Base-by-base conservation (phyloP, 2,329 filamentous ascomycete genomes). In the Pestalotiopsis sp. region DNA sequence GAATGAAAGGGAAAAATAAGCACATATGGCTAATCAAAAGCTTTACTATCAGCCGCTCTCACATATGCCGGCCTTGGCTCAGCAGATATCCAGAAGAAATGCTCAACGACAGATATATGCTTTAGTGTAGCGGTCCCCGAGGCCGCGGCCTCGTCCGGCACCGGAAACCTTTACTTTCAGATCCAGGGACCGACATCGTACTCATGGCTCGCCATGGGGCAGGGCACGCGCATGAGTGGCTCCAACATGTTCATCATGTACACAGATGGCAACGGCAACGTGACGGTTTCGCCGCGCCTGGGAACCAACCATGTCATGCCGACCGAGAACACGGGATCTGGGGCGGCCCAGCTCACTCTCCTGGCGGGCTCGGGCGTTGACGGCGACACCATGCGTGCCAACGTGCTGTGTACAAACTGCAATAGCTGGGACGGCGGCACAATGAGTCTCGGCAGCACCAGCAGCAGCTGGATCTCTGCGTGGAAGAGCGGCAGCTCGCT, bases 201-300 rank as follows among this genome's bases (percentile, higher is more conserved):
- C 74, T 72, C 76, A 68, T 91, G 89, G 89, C 82, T 89, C 17
- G 85, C 81, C 9, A 79, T 91, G 20, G 89, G 87, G 38, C 86
- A 86, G 39, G 89, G 89, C 59, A 71, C 73, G 0, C 68, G 70
- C 56, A 91, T 91, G 89, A 55, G 75, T 14, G 85, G 83, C 39
- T 76, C 88, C 63, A 85, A 88, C 74, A 89, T 91, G 67, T 90
- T 91, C 74, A 70, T 91, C 73, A 81, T 91, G 71, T 91, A 91
- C 76, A 78, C 85, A 59, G 82, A 89, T 70, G 86, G 87, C 68
- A 70, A 72, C 3, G 85, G 85, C 69, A 90, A 91, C 73, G 82
- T 91, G 26, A 91, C 89, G 1, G 74, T 91, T 65, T 90, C 88
- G 69, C 83, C 88, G 1, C 85, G 89, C 24, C 72, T 76, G 3